phyloP scores from a whole-genome alignment of 805 yeast genomes.

The Vanderwaltozyma polyspora region DNA sequence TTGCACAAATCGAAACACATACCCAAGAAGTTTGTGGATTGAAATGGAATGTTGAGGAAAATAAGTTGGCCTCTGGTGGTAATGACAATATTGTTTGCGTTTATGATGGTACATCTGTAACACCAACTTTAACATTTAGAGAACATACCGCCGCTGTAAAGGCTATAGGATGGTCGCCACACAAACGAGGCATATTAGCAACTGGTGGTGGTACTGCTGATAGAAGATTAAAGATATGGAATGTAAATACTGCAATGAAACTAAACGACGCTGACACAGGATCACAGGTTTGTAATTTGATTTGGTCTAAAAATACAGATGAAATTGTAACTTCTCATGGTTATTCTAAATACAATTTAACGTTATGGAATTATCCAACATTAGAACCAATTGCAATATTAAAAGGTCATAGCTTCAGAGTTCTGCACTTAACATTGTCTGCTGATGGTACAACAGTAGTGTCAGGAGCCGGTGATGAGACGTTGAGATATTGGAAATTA shows the following conservation, averaged over 20 bases:
- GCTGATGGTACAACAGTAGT: constrained; percentile 96
- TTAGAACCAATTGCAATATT: constrained; percentile 87
- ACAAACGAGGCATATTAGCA: constrained; percentile 85
- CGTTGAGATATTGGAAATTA: constrained; percentile 89
- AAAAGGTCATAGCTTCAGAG: constrained; percentile 91
- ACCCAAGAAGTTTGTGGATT: constrained; percentile 94
- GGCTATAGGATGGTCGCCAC: constrained; percentile 97
- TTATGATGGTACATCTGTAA: constrained; percentile 67
- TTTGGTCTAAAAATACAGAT: constrained; percentile 86
- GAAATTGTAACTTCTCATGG: constrained; percentile 95
- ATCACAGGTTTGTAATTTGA: constrained; percentile 87
- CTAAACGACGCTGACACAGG: constrained; percentile 84
- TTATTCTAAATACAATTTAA: constrained; percentile 78
- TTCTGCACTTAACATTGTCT: constrained; percentile 75
- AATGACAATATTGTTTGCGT: constrained; percentile 78
- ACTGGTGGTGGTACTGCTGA: constrained; percentile 98
- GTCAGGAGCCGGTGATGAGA: constrained; percentile 98
- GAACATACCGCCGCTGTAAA: constrained; percentile 94
- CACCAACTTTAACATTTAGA: constrained; percentile 59
- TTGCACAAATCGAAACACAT: constrained; percentile 61
- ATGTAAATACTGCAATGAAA: constrained; percentile 65
- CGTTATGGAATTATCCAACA: constrained; percentile 87
- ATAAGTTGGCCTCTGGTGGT: constrained; percentile 90
- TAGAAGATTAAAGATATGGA: constrained; percentile 84
- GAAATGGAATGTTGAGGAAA: constrained; percentile 85